A percentile compares a stretch with the other conserved stretches of the same genome.
Evolutionary conservation across 129 eudicot species (phyloP).

Genomic region (Centaurea solstitialis): DNA sequence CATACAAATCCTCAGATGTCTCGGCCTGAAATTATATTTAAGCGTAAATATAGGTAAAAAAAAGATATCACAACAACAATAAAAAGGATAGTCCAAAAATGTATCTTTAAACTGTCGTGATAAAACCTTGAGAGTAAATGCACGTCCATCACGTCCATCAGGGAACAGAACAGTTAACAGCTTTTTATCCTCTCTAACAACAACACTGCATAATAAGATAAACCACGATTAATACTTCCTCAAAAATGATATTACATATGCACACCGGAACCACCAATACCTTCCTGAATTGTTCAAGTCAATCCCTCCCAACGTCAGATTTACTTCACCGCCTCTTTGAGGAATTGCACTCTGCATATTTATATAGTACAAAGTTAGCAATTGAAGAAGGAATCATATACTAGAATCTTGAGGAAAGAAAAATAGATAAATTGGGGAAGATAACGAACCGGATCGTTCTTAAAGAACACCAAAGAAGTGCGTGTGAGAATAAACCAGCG

Average conservation of each 20-base stretch:
- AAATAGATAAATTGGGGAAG: constrained; percentile 8
- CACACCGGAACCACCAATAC: constrained; percentile 38
- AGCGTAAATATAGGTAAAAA: not conserved
- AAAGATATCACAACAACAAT: not conserved
- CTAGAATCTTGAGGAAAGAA: not conserved
- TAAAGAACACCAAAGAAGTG: constrained; percentile 94
- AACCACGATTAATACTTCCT: constrained; percentile 6
- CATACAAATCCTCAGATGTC: constrained; percentile 79
- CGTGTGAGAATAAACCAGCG: constrained; percentile 99
- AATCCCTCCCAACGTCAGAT: constrained; percentile 93
- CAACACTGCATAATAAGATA: constrained; percentile 67
- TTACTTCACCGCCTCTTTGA: constrained; percentile 94
- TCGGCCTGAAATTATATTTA: constrained; percentile 62
- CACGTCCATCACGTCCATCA: constrained; percentile 98
- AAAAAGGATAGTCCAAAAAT: not conserved
- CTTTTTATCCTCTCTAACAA: constrained; percentile 94
- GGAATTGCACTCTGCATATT: constrained; percentile 81
- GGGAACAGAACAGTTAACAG: constrained; percentile 88
- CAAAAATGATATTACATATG: constrained; percentile 4
- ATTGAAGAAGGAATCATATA: not conserved
- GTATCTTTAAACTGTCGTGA: not conserved
- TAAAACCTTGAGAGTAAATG: constrained; percentile 88
- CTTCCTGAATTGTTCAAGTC: constrained; percentile 98
- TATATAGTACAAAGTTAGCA: constrained; percentile 29
- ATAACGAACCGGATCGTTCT: constrained; percentile 87